Evolutionary conservation across 495 filamentous ascomycete species (phyloP), one percentile per base, ranked within the genome.

Genomic region (Niebla homalea): DNA sequence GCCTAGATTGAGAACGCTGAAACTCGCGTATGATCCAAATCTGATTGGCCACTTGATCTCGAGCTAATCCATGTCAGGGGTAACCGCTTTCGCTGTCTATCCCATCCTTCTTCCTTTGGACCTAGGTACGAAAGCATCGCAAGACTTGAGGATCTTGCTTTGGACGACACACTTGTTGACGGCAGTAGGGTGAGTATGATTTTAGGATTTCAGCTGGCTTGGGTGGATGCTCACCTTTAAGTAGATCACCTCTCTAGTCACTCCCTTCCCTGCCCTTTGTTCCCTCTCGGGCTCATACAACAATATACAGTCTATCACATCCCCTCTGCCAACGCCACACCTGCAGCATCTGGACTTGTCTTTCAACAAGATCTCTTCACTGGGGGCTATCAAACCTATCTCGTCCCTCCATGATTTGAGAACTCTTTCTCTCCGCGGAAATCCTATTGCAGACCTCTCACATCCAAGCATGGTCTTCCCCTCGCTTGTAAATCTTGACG

Each of bases 301-400:
- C 48, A 14, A 32, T 61, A 11, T 41, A 4, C 16, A 25, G 63
- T n/a, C 50, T 11, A 62, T 65, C 23, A 43, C 66, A 10, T 49
- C 54, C 2, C 63, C 73, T 19, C 63, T 81, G 1, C 60, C 69
- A 8, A 45, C 51, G 4, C 41, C 58, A 5, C 66, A 61, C 12
- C 69, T 85, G 12, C 78, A 69, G 0, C 76, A 72, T 5, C 58
- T 96, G 8, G 79, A 73, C 38, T 72, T 97, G 5, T 85, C 92
- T 46, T 76, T 78, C 59, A 96, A 96, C 58, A 64, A 75, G 8
- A 78, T 95, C 57, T 70, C 69, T 35, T 70, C 73, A 23, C 57
- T 90, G 36, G 64, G 71, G 10, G 67, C 78, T 29, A 53, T 94
- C 5, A 69, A 66, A 7, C 62, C 72, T 32, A 69, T 95, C 2